Evolutionary conservation across 2,329 filamentous ascomycete species (phyloP).

Genomic region (Massarina eburnea): DNA sequence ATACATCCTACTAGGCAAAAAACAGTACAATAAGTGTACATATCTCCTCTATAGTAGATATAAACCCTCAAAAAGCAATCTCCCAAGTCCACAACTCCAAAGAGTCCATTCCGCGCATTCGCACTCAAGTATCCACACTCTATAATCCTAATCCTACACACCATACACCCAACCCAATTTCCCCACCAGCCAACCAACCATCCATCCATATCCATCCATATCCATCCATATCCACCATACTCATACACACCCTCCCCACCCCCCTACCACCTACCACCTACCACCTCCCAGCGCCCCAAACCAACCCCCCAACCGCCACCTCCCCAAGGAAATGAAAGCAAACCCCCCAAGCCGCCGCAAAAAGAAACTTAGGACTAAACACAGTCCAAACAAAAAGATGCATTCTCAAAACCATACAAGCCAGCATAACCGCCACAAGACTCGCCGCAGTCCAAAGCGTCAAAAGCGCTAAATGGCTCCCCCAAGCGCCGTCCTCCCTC

Average conservation of each 20-base stretch:
- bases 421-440: constrained; percentile 77
- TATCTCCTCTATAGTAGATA: too few species aligned
- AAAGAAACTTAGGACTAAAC: constrained; percentile 95
- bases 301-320: constrained; percentile 34
- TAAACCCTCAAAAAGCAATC: too few species aligned
- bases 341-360: constrained; percentile 83
- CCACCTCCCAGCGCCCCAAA: constrained; percentile 39
- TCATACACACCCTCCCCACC: neutral
- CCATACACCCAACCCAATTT: too few species aligned
- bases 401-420: constrained; percentile 79
- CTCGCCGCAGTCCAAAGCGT: constrained; percentile 71
- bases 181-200: too few species aligned
- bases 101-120: too few species aligned
- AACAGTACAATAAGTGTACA: too few species aligned
- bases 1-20: too few species aligned
- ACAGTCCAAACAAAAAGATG: constrained; percentile 99
- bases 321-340: constrained; percentile 69
- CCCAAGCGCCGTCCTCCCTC: constrained; percentile 16
- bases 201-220: too few species aligned
- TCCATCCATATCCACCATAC: neutral
- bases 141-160: too few species aligned
- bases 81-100: too few species aligned
- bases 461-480: constrained; percentile 61
- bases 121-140: too few species aligned
- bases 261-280: constrained; percentile 7